Conservation (phyloP, 441 rosid species). For the Viola pubescens region DNA sequence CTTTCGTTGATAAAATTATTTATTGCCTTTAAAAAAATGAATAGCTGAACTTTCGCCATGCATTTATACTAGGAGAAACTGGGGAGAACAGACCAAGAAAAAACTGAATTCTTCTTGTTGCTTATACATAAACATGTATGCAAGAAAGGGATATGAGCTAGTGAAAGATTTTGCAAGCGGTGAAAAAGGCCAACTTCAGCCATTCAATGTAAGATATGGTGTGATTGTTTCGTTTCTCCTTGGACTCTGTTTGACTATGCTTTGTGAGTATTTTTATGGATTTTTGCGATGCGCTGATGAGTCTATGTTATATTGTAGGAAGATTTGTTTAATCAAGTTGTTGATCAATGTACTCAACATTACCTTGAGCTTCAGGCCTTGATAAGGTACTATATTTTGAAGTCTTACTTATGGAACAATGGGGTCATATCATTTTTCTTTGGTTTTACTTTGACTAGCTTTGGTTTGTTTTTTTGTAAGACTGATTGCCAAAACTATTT, state of each 20-base stretch:
- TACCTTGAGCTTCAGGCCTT: constrained; percentile 62
- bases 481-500: too few species aligned
- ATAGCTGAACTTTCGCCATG: too few species aligned
- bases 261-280: neutral
- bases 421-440: neutral
- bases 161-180: constrained; percentile 54
- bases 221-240: neutral
- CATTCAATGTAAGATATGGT: constrained; percentile 46
- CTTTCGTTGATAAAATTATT: too few species aligned
- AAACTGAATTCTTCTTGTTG: neutral
- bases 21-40: too few species aligned
- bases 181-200: constrained; percentile 66
- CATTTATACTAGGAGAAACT: too few species aligned
- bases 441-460: neutral
- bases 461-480: neutral
- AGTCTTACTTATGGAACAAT: neutral
- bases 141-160: constrained; percentile 66
- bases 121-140: constrained; percentile 39
- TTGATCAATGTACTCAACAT: constrained; percentile 67
- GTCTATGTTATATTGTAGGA: constrained; percentile 34
- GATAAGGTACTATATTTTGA: constrained; percentile 41
- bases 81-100: neutral
- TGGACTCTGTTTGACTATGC: neutral
- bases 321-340: constrained; percentile 57
- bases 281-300: neutral